Base-by-base conservation (phyloP, 2,329 filamentous ascomycete genomes). In the Tolypocladium tropicale region DNA sequence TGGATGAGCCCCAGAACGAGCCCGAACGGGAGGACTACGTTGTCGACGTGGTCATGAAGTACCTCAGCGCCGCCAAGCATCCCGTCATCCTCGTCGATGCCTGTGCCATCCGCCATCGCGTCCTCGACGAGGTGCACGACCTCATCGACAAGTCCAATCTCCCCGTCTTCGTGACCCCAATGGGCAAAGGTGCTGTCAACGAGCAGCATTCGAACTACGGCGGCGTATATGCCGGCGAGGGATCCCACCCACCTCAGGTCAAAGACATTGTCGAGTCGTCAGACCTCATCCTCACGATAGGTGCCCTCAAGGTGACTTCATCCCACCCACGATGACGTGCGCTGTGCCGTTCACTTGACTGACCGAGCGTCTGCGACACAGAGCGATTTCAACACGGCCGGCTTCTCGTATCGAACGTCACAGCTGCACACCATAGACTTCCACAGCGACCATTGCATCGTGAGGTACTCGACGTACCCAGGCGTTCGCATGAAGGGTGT, bases 141-240 rank as follows among this genome's bases (percentile, higher is more conserved):
- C 76, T 96, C 18, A 75, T 95, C 53, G 77, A 85, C 58, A 89
- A 86, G 70, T 89, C 89, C 1, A 77, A 82, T 4, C 75, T 95
- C 9, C 90, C 91, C 5, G 86, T 89, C 0, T 95, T 94, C 63
- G 88, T 92, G n/a, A 88, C 90, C 0, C 89, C 90, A 2, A 95
- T 95, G 88, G 90, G 90, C 51, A 95, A 95, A 74, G 83, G 90
- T 21, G 88, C 88, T 23, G 81, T 96, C 51, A 81, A 94, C 64
- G 90, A 96, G 70, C 81, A 80, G 2, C 79, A 88, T 51, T 75
- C 79, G n/a, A 88, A 82, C 65, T 95, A 87, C 62, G 88, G 88
- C 25, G 91, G 91, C 60, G 88, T 95, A 6, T 95, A 95, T 68
- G 87, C 88, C 10, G 91, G 91, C n/a, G 80, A 80, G 57, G 89